Conservation (phyloP, 441 rosid species). For the Gossypium schwendimanii region DNA sequence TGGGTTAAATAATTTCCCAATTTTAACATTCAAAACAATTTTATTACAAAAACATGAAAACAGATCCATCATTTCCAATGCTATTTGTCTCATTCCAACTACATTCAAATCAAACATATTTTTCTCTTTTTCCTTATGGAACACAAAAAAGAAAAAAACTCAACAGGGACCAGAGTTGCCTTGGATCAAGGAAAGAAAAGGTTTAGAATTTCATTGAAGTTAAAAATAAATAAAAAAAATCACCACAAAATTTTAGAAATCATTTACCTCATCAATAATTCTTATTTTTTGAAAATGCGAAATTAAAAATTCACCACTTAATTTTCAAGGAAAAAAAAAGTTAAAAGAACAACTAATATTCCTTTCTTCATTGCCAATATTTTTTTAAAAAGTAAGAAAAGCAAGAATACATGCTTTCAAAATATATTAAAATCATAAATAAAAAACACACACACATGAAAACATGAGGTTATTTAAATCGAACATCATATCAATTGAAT, state of each 20-base stretch:
- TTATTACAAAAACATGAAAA: no score
- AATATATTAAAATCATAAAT: no score
- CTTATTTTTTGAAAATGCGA: neutral
- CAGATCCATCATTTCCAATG: neutral
- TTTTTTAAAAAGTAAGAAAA: neutral
- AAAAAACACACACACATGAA: neutral
- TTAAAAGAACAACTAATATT: neutral
- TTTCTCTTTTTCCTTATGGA: neutral
- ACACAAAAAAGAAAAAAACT: neutral
- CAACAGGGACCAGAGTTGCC: neutral
- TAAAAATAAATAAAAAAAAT: no score
- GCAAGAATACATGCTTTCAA: neutral
- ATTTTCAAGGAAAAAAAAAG: neutral
- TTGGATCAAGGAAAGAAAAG: neutral
- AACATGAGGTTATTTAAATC: no score
- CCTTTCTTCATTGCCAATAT: neutral
- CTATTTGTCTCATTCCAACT: neutral
- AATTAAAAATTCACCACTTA: neutral
- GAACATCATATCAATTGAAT: no score
- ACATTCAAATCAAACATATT: neutral
- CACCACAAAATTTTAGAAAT: neutral
- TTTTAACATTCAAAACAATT: no score
- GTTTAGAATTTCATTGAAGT: no score
- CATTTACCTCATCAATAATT: no score
- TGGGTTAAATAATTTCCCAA: neutral